phyloP scores from a whole-genome alignment of 2,329 filamentous ascomycete genomes.

The Calonectria pteridis region DNA sequence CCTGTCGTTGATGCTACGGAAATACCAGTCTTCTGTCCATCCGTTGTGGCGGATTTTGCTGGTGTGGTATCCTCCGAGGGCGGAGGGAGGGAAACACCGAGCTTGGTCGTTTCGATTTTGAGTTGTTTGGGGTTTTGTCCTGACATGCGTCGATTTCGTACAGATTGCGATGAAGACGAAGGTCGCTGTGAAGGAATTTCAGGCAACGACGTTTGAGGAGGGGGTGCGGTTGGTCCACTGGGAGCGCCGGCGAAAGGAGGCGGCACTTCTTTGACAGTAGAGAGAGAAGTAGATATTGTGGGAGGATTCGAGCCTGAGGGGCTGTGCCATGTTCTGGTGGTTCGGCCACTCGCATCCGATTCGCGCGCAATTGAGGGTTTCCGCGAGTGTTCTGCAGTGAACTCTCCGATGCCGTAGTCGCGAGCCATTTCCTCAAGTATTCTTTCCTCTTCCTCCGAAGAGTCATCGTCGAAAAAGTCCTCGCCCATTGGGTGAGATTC shows the following conservation, averaged over 20 bases:
- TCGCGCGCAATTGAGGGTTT: conserved; percentile 78
- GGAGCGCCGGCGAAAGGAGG: conserved; percentile 36
- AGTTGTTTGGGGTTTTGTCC: conserved; percentile 84
- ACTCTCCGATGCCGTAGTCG: conserved; percentile 86
- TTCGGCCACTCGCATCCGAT: conserved; percentile 84
- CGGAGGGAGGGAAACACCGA: conserved; percentile 39
- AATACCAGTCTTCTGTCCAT: conserved; percentile 22
- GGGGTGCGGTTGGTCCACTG: conserved; percentile 54
- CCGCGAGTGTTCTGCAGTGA: conserved; percentile 68
- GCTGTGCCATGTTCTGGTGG: conserved; percentile 84
- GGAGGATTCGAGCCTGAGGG: conserved; percentile 79
- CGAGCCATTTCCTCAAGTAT: conserved; percentile 89
- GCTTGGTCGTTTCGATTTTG: conserved; percentile 82
- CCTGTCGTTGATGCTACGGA: conserved; percentile 19
- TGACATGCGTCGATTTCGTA: conserved; percentile 83
- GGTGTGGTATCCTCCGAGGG: conserved; percentile 28
- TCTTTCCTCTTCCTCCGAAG: conserved; percentile 79
- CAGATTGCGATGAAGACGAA: conserved; percentile 59
- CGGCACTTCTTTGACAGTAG: conserved; percentile 76
- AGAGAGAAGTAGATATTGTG: conserved; percentile 55
- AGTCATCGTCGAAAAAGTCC: conserved; percentile 73
- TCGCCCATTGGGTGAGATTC: conserved; percentile 51
- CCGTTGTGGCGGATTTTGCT: conserved; percentile 28
- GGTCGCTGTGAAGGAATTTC: conserved; percentile 55
- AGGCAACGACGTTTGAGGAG: conserved; percentile 62